Percentiles rank a stretch among this genome's conserved stretches.
These are phyloP conservation scores for Kuraishia hungarica DNA, from an alignment of 805 yeast species.

Conservation along the genomic window DNA sequence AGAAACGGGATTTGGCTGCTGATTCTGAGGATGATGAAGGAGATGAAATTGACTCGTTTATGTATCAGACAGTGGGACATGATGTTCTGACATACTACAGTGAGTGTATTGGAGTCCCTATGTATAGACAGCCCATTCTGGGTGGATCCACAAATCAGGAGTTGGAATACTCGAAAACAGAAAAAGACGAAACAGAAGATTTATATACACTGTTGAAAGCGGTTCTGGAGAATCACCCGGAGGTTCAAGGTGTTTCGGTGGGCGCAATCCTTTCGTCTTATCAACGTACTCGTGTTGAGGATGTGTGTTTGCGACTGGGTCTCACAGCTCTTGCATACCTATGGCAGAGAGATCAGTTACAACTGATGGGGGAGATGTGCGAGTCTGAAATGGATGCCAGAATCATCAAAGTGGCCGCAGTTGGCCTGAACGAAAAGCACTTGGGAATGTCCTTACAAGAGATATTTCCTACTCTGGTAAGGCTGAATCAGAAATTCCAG, in stretches of 20 bases:
- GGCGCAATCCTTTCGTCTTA: constrained; percentile 96
- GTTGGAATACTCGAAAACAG: constrained; percentile 62
- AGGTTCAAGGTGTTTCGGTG: constrained; percentile 77
- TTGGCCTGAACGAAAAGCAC: constrained; percentile 62
- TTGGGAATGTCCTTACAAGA: constrained; percentile 62
- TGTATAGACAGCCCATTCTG: constrained; percentile 58
- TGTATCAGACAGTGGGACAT: constrained; percentile 98
- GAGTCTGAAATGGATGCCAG: constrained; percentile 62
- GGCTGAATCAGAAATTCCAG: constrained; percentile 58
- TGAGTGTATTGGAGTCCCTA: constrained; percentile 70
- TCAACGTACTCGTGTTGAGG: constrained; percentile 89
- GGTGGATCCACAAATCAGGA: constrained; percentile 58
- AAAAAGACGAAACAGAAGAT: constrained; percentile 85
- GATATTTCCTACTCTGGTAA: constrained; percentile 47
- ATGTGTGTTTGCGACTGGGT: constrained; percentile 71
- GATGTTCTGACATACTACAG: constrained; percentile 59
- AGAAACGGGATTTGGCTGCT: constrained; percentile 3
- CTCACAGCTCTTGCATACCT: constrained; percentile 65
- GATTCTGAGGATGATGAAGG: constrained; percentile 24
- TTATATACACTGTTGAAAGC: constrained; percentile 41
- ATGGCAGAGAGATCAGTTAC: constrained; percentile 85
- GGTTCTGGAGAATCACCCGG: constrained; percentile 53
- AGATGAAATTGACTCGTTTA: constrained; percentile 81
- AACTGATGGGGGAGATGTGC: constrained; percentile 79
- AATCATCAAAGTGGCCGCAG: constrained; percentile 87